Base-by-base conservation (phyloP, 139 green algal genomes). In the Volvox reticuliferus region DNA sequence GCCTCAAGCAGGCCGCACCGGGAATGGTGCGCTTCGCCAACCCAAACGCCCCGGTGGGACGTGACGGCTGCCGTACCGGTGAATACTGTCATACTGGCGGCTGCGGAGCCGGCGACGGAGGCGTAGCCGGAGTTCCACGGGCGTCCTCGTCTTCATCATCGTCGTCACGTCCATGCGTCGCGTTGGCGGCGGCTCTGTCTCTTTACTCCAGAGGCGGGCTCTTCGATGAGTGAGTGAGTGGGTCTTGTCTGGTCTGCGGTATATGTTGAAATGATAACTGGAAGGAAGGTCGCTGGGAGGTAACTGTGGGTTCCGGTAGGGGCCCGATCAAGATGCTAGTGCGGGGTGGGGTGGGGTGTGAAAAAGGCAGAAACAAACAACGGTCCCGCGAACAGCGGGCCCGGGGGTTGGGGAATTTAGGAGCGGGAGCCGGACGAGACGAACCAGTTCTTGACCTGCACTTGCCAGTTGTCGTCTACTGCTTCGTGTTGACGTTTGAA, bases 161-260 rank as follows among this genome's bases (percentile, higher is more conserved):
- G 44, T 55, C 44, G 16, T 55, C 63, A 5, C 81, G 81, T 28
- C 62, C 81, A 1, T 77, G 81, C 13, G 30, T 37, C 16, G 83
- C 36, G 44, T 68, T 89, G 85, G 85, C 85, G 28, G 85, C 85
- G 44, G 85, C 44, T n/a, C 69, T 89, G 85, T 79, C 69, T 44
- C 69, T 89, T 0, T 73, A 75, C n/a, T 89, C 85, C 1, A 44
- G n/a, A 1, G 18, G 83, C 24, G 36, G 83, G 24, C 69, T 82
- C 5, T 89, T 89, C 32, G 85, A 89, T 71, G 85, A 82, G 85
- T 89, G 37, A 61, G 83, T 78, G 26, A 5, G 78, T 73, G 62
- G 19, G 19, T 17, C 62, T 17, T 19, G 17, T 17, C 19, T 69
- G 62, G 17, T 17, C 17, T 24, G 17, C 19, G 62, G 62, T 19